Percentiles rank a stretch among this genome's conserved stretches.
Conservation (phyloP, 768 basidiomycete genomes). For the Dioszegia aurantiaca region DNA sequence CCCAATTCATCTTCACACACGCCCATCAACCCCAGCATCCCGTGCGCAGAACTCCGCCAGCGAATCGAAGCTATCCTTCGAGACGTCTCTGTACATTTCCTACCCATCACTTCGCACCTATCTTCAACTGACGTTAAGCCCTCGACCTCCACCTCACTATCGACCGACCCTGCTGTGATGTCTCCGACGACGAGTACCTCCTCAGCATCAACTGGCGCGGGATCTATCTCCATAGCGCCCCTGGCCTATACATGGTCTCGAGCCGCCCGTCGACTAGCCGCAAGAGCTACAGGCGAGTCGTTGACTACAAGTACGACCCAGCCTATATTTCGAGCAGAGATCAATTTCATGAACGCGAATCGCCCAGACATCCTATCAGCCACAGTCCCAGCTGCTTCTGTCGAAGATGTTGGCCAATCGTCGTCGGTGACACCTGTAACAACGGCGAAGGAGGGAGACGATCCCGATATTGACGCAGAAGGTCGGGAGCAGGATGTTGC, state of each 20-base stretch:
- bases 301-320: neutral
- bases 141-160: neutral
- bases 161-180: neutral
- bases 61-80: constrained; percentile 12
- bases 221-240: constrained; percentile 19
- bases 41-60: constrained; percentile 13
- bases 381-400: too few species aligned
- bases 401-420: too few species aligned
- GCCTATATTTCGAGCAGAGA: constrained; percentile 15
- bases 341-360: constrained; percentile 12
- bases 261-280: constrained; percentile 31
- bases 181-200: neutral
- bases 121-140: neutral
- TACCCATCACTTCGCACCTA: neutral
- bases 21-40: constrained; percentile 11
- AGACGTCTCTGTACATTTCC: constrained; percentile 3
- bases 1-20: constrained; percentile 22
- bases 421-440: too few species aligned
- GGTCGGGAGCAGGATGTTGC: too few species aligned
- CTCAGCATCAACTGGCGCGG: too few species aligned
- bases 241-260: constrained; percentile 40
- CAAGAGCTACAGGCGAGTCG: constrained; percentile 4
- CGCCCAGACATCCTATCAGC: too few species aligned
- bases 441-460: too few species aligned
- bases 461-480: too few species aligned